A percentile compares a stretch with the other conserved stretches of the same genome.
Evolutionary conservation across 306 rosid genomes (phyloP).

Genomic region (Alnus glutinosa): DNA sequence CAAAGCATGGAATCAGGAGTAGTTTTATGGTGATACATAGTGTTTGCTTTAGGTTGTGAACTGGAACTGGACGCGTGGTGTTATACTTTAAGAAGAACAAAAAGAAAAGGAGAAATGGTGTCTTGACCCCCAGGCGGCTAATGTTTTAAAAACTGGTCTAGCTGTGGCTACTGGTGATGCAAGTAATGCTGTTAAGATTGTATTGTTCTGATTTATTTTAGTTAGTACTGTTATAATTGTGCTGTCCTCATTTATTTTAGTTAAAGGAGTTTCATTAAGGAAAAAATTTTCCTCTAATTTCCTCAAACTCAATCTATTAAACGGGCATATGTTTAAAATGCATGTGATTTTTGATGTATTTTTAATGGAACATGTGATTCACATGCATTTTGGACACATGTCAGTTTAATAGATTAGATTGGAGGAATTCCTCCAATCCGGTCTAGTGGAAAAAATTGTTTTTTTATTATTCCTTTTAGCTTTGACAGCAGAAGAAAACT

Average conservation of each 20-base stretch:
- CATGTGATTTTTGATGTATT: too few species aligned
- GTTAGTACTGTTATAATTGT: background rate
- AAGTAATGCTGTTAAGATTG: background rate
- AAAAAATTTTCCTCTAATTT: too few species aligned
- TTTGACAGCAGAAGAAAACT: background rate
- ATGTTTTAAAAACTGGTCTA: background rate
- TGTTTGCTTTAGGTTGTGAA: background rate
- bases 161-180: background rate
- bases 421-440: too few species aligned
- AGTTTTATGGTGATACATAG: slow-evolving; percentile 15
- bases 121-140: background rate
- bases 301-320: too few species aligned
- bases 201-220: background rate
- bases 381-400: too few species aligned
- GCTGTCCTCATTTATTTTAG: background rate
- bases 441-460: too few species aligned
- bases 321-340: too few species aligned
- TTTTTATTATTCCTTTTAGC: too few species aligned
- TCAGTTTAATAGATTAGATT: too few species aligned
- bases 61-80: background rate
- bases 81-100: background rate
- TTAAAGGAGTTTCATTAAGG: too few species aligned
- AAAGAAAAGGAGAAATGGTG: background rate
- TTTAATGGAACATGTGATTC: too few species aligned
- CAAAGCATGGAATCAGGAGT: slow-evolving; percentile 8